Evolutionary conservation across 257 asterid species (phyloP), one percentile per base, ranked within the genome.

Genomic region (Solanum gandarillasii): DNA sequence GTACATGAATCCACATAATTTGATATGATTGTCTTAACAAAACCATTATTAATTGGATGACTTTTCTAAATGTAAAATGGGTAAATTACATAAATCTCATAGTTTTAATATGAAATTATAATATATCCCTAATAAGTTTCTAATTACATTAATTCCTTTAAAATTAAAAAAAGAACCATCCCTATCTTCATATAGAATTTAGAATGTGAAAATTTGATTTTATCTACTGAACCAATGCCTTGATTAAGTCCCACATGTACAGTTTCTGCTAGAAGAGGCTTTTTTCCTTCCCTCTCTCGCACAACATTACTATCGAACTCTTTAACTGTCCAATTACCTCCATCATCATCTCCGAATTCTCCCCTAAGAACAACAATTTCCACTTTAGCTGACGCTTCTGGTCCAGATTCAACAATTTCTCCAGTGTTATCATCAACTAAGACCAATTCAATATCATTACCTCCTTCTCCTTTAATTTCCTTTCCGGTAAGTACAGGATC

Each of bases 391-490:
- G 90, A 90, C 31, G 95, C 90, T 86, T 88, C 93, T 2, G 86
- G 88, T 18, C 91, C 94, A 16, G 29, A 76, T 2, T 88, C 91
- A n/a, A 94, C 88, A 7, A 88, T 62, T 6, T 88, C 29, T 2
- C 90, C 92, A 1, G 93, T 79, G 20, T 81, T 8, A n/a, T 43
- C 89, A 83, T 94, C 93, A 39, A 92, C 74, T 6, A 93, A 88
- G 75, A 84, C 90, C 68, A 94, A 52, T 86, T 91, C 86, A 71
- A 93, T 20, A 23, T 20, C 9, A 52, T 67, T 32, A 10, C 83
- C 83, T 14, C 87, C 92, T 68, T 89, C 92, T 27, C 91, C 95
- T 87, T 87, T 88, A 83, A 94, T 89, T 81, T 89, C 92, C 83
- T 86, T 84, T 21, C 95, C 89, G 3, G 93, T 91, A 83, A 90